A percentile compares a stretch with the other conserved stretches of the same genome.
phyloP scores from a whole-genome alignment of 345 rosid genomes.

The Murraya paniculata region DNA sequence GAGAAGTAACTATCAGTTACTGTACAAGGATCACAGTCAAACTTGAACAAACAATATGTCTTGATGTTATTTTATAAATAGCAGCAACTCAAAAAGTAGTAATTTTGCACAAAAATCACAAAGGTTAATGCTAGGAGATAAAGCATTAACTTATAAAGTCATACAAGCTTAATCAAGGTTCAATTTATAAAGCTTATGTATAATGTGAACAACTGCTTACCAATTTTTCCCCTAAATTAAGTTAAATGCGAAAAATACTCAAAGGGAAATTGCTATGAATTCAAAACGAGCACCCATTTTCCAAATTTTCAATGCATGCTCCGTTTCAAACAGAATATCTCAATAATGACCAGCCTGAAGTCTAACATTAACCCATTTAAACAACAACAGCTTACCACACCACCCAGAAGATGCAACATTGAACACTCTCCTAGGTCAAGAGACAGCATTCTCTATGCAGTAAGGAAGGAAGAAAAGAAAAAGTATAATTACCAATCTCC shows the following conservation, averaged over 20 bases:
- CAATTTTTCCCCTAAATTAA: too few species aligned
- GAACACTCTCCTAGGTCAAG: background rate
- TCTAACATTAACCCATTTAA: too few species aligned
- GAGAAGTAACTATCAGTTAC: background rate
- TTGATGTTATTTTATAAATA: background rate
- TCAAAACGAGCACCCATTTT: background rate
- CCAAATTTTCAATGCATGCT: background rate
- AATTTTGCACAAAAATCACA: background rate
- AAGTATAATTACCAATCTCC: background rate
- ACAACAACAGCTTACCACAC: background rate
- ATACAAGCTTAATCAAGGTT: background rate
- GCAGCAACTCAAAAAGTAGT: background rate
- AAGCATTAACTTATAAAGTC: background rate
- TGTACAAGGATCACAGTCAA: background rate
- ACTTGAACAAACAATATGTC: background rate
- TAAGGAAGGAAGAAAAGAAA: too few species aligned
- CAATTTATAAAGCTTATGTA: background rate
- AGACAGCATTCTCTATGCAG: too few species aligned
- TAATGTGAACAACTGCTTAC: background rate
- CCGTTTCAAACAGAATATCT: background rate
- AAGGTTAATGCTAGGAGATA: background rate
- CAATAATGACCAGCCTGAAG: background rate
- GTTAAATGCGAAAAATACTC: background rate
- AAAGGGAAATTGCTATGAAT: background rate
- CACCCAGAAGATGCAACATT: background rate